Evolutionary conservation across 352 stramenopile genomes (phyloP), one percentile per base, ranked within the genome.

Genomic region (Phytophthora europaea): DNA sequence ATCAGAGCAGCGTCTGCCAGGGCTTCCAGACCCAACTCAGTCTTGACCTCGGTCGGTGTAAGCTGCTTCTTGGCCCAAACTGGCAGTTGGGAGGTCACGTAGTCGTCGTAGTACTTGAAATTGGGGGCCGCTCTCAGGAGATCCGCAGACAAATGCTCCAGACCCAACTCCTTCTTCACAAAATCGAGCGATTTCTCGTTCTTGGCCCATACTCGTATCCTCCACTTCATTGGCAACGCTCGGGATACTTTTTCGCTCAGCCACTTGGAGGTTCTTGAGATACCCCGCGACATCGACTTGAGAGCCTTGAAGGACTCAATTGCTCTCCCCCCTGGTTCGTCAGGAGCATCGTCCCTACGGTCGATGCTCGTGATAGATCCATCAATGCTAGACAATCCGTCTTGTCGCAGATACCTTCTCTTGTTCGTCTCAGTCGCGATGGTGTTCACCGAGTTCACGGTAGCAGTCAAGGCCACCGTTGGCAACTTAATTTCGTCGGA

Each of bases 51-150:
- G 13, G 50, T 8, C 9, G 56, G 48, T 1, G 65, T 58, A 6
- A 72, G 28, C 12, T 58, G 26, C 13, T 67, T 62, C 28, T 52
- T 67, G 4, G 48, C 7, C 65, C 65, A 72, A 72, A 67, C 38
- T 7, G 65, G 57, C 20, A 72, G 10, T 52, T 67, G 65, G 9
- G 38, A 61, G 15, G 15, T 62, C 38, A 62, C 57, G 10, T 28
- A 72, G 38, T 72, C 65, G 50, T 72, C 65, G 20, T 72, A 72
- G 57, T 62, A 59, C 38, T 67, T 67, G 26, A 40, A 67, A 4
- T 51, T 58, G 12, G 23, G 20, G 4, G 57, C 38, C 6, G 13
- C 0, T 13, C 15, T 51, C n/a, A 67, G 23, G 13, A n/a, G 26
- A n/a, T 9, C 38, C 5, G 18, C 26, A 16, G 15, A 1, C 31